Percentiles rank a stretch among this genome's conserved stretches.
phyloP scores from a whole-genome alignment of 1,284 basidiomycete species.

The Trichosporon coremiiforme region DNA sequence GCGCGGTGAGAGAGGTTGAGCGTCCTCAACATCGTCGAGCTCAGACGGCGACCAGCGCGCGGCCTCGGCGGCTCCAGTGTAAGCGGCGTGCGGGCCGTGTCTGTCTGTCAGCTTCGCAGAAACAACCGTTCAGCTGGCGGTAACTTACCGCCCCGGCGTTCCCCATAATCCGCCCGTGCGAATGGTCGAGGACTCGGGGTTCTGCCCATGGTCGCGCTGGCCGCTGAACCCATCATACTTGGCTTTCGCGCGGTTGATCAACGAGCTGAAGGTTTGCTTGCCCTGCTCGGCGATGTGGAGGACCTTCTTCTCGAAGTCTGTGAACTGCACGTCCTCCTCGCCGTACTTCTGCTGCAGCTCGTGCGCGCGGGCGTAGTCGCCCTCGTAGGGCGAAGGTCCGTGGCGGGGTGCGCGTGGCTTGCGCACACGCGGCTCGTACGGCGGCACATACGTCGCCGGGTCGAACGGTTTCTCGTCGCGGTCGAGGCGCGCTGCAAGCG shows the following conservation, averaged over 20 bases:
- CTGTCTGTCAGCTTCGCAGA: constrained; percentile 7
- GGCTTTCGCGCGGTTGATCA: constrained; percentile 46
- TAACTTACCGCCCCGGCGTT: constrained; percentile 35
- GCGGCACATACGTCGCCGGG: constrained; percentile 32
- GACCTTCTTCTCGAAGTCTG: constrained; percentile 52
- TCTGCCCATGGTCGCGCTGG: constrained; percentile 32
- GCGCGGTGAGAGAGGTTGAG: constrained; percentile 20
- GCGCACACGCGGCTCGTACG: constrained; percentile 53
- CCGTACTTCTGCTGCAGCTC: constrained; percentile 24
- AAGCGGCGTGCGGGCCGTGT: not conserved
- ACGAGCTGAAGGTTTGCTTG: constrained; percentile 49
- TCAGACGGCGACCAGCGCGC: constrained; percentile 53
- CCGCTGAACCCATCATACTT: constrained; percentile 43
- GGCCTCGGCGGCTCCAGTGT: not conserved
- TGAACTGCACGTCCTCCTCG: constrained; percentile 36
- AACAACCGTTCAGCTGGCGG: not conserved
- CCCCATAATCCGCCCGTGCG: constrained; percentile 35
- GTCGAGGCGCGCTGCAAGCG: constrained; percentile 21
- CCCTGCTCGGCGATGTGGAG: constrained; percentile 52
- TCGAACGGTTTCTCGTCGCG: not conserved
- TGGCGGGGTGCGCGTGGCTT: constrained; percentile 29
- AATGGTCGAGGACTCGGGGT: constrained; percentile 11
- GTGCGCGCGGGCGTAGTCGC: constrained; percentile 19
- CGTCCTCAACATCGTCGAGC: constrained; percentile 41
- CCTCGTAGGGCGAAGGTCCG: constrained; percentile 22